These are phyloP conservation scores for Leccinum olivaceopallidum DNA, from an alignment of 768 basidiomycete genomes.

Conservation along the genomic window DNA sequence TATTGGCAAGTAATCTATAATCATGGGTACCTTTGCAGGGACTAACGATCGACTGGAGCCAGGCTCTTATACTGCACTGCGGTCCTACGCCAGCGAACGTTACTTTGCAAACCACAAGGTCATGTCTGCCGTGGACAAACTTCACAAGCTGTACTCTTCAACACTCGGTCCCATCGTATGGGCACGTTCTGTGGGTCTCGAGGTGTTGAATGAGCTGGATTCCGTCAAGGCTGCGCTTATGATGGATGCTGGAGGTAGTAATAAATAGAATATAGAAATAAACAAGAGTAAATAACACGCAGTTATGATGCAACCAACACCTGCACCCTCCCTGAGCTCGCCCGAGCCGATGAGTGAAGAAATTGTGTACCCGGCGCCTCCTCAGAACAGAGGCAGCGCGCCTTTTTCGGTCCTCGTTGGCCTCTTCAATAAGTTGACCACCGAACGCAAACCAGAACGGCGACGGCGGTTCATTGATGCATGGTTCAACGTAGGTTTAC, in stretches of 20 bases:
- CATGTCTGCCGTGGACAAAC: slow-evolving; percentile 83
- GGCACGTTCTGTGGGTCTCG: slow-evolving; percentile 84
- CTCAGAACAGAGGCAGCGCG: slow-evolving; percentile 65
- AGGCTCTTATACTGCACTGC: slow-evolving; percentile 77
- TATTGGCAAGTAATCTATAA: slow-evolving; percentile 55
- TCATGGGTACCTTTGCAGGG: slow-evolving; percentile 1
- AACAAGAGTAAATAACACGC: background rate
- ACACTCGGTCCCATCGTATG: slow-evolving; percentile 73
- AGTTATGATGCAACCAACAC: slow-evolving; percentile 58
- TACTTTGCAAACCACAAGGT: slow-evolving; percentile 87
- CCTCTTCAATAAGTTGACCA: slow-evolving; percentile 75
- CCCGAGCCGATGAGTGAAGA: slow-evolving; percentile 31
- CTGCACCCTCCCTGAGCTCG: slow-evolving; percentile 63
- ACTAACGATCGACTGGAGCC: background rate
- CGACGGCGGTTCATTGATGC: slow-evolving; percentile 64
- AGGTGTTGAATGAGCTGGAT: slow-evolving; percentile 88
- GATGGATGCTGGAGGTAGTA: slow-evolving; percentile 51
- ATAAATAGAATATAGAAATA: background rate
- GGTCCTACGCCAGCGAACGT: slow-evolving; percentile 75
- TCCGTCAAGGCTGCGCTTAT: slow-evolving; percentile 82
- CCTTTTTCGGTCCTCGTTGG: slow-evolving; percentile 68
- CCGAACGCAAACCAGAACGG: slow-evolving; percentile 73
- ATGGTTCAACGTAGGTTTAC: slow-evolving; percentile 75
- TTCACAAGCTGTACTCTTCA: slow-evolving; percentile 83
- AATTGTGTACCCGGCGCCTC: slow-evolving; percentile 51